Evolutionary conservation across 306 rosid species (phyloP).

Genomic region (Casuarina glauca): DNA sequence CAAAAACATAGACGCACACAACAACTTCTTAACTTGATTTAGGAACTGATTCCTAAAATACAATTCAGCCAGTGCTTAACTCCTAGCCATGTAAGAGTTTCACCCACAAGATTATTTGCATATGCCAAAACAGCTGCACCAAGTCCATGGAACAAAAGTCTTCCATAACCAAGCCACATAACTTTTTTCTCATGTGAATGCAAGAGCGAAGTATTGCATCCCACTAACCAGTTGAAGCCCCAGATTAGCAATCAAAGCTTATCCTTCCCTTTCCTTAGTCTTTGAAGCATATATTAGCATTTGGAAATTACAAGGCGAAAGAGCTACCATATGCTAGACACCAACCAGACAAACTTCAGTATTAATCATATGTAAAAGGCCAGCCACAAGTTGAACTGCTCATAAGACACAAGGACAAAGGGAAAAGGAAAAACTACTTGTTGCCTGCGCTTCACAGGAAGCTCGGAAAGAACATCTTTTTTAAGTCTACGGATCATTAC

Average conservation of each 20-base stretch:
- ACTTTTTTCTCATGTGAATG: background rate
- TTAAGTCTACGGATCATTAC: constrained; percentile 94
- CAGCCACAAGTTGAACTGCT: constrained; percentile 14
- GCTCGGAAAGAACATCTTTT: constrained; percentile 88
- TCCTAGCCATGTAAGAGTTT: background rate
- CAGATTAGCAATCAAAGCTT: background rate
- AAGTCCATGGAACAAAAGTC: background rate
- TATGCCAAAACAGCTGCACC: background rate
- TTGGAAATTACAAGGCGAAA: background rate
- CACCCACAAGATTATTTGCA: background rate
- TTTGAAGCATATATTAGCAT: background rate
- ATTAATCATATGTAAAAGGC: background rate
- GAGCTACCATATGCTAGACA: background rate
- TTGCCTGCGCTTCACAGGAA: constrained; percentile 94
- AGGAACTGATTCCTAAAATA: background rate
- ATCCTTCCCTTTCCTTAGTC: background rate
- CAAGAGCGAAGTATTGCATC: background rate
- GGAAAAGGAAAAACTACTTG: constrained; percentile 50
- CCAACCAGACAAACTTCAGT: background rate
- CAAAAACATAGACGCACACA: background rate
- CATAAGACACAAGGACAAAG: constrained; percentile 13
- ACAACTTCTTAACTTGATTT: no score
- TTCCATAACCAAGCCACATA: background rate
- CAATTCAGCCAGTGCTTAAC: background rate
- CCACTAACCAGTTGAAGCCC: background rate